These are phyloP conservation scores for Aspergillus eucalypticola DNA, from an alignment of 2,329 filamentous ascomycete genomes.

Conservation along the genomic window DNA sequence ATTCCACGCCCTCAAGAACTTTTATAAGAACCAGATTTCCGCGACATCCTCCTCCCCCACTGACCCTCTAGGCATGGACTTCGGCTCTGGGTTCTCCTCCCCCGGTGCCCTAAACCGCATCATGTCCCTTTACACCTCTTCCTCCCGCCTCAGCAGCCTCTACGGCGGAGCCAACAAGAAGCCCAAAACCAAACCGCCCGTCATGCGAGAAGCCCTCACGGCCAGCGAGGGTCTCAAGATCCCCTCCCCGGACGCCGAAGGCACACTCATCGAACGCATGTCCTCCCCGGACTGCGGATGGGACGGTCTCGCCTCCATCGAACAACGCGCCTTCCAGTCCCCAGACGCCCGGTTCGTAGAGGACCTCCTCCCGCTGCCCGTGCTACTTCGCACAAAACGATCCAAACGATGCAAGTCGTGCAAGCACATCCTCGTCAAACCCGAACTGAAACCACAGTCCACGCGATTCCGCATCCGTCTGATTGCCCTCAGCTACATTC, in stretches of 20 bases:
- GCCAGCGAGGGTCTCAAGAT: constrained; percentile 70
- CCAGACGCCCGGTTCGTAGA: constrained; percentile 63
- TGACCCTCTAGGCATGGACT: constrained; percentile 54
- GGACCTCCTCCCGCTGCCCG: constrained; percentile 77
- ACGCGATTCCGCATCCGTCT: constrained; percentile 91
- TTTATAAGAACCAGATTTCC: constrained; percentile 78
- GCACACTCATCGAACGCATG: constrained; percentile 61
- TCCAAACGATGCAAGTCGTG: constrained; percentile 91
- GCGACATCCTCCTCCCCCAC: constrained; percentile 58
- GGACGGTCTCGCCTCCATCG: constrained; percentile 60
- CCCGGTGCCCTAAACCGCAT: constrained; percentile 82
- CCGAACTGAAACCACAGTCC: constrained; percentile 84
- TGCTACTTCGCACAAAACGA: constrained; percentile 84
- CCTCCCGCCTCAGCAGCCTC: constrained; percentile 55
- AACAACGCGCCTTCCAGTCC: constrained; percentile 55
- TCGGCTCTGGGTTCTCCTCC: constrained; percentile 60
- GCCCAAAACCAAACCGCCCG: constrained; percentile 64
- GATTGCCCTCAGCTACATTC: constrained; percentile 84
- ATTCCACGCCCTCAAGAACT: constrained; percentile 72
- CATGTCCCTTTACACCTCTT: constrained; percentile 79
- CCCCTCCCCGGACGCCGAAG: constrained; percentile 61
- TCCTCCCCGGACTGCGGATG: constrained; percentile 57
- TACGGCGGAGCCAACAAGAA: constrained; percentile 59
- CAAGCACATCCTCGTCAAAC: constrained; percentile 92
- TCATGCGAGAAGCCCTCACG: constrained; percentile 78